Evolutionary conservation across 345 rosid species (phyloP).

Genomic region (Brassica nigra): DNA sequence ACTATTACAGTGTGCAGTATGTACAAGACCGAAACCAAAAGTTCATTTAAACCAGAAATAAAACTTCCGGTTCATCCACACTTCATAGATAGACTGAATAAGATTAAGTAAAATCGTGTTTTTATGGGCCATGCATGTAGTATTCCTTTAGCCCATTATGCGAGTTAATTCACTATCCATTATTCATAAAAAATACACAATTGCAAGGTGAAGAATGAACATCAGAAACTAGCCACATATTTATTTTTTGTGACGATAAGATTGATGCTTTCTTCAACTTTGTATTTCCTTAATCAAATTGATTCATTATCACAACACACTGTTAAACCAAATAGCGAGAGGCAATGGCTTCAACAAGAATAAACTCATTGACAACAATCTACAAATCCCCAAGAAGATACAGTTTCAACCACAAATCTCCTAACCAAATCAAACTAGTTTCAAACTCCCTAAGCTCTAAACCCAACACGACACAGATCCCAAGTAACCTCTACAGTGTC

Average conservation of each 20-base stretch:
- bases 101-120: neutral
- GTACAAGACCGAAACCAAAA: neutral
- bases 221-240: conserved; percentile 19
- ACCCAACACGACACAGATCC: conserved; percentile 41
- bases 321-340: neutral
- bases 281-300: neutral
- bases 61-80: neutral
- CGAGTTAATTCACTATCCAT: neutral
- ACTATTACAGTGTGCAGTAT: neutral
- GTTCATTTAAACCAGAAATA: neutral
- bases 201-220: conserved; percentile 12
- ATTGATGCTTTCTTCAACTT: conserved; percentile 7
- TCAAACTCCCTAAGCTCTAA: conserved; percentile 48
- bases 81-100: neutral
- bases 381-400: conserved; percentile 41
- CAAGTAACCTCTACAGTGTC: conserved; percentile 38
- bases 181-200: neutral
- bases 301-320: neutral
- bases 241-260: neutral
- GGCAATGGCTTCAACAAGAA: conserved; percentile 51
- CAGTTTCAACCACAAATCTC: conserved; percentile 29
- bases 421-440: conserved; percentile 39
- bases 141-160: neutral
- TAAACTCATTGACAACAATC: conserved; percentile 44
- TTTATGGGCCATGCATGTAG: neutral